Conservation (phyloP, 1,284 basidiomycete species). For the Marasmius tenuissimus region DNA sequence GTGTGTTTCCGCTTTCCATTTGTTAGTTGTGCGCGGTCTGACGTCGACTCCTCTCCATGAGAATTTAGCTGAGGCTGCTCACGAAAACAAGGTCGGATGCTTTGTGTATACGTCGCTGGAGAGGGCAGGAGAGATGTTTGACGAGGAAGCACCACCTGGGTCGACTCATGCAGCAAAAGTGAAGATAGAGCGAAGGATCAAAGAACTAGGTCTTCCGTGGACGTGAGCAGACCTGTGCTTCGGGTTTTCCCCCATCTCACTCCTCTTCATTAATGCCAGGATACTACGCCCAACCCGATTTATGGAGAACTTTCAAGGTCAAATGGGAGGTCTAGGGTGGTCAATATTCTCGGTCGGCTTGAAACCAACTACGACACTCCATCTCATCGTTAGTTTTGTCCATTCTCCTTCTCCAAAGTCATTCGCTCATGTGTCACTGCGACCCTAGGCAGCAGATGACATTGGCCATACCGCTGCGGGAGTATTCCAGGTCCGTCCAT, state of each 20-base stretch:
- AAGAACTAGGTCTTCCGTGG: constrained; percentile 33
- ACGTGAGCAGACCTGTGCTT: constrained; percentile 28
- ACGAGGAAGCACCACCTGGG: constrained; percentile 28
- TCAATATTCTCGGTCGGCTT: constrained; percentile 32
- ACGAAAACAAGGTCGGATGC: constrained; percentile 32
- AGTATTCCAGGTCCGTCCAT: constrained; percentile 28
- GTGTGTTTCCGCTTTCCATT: constrained; percentile 19
- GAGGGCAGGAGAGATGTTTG: constrained; percentile 33
- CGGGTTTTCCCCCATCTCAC: neutral
- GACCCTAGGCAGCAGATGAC: constrained; percentile 30
- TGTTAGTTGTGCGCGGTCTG: constrained; percentile 12
- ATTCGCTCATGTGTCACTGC: neutral
- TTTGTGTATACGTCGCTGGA: constrained; percentile 38
- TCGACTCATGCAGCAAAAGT: constrained; percentile 31
- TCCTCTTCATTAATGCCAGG: constrained; percentile 12
- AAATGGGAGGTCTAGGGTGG: constrained; percentile 33
- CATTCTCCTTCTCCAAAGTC: neutral
- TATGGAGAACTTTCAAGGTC: constrained; percentile 43
- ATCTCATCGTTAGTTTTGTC: constrained; percentile 31
- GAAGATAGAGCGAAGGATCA: constrained; percentile 37
- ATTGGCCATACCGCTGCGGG: constrained; percentile 36
- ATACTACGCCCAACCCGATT: constrained; percentile 32
- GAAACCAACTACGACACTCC: constrained; percentile 31
- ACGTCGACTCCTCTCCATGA: neutral
- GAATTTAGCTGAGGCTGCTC: constrained; percentile 27